Base-by-base conservation (phyloP, 768 basidiomycete genomes). In the Suillus luteus region DNA sequence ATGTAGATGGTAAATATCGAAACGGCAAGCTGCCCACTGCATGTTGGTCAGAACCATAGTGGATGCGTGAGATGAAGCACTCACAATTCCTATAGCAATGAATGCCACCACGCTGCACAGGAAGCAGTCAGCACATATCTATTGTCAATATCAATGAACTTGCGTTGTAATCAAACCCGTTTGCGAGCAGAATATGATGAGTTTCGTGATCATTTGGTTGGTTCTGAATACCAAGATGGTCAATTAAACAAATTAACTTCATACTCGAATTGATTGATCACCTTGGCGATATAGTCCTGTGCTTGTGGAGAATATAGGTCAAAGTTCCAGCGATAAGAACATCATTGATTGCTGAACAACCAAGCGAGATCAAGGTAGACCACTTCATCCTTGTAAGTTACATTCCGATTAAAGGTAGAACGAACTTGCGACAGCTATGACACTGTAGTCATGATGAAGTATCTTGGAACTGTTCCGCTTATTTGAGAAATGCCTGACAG, bases 111-210 rank as follows among this genome's bases (percentile, higher is more conserved):
- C 38, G 38, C 73, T 76, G 12, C 5, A 31, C 9, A 5, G 31
- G 35, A 0, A 55, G 38, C 1, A 11, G 41, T 68, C 1, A 72
- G 17, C 1, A 24, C 1, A 40, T 10, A 33, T 1, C 41, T 41
- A 5, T 11, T 22, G 27, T 27, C 8, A 58, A 46, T 60, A 15
- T 1, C 59, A 55, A 51, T 8, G 1, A 22, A 55, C 55, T 61
- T 55, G 65, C 73, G 73, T 55, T 11, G 75, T 74, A 46, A 73
- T 61, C 1, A 71, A 37, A 7, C 73, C 73, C 65, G 75, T 74
- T 24, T 74, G 75, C 22, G 69, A 64, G 12, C 35, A 65, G 62
- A 74, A 70, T 2, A 11, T 71, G 58, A 38, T 49, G 0, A 74
- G 48, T 22, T 35, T 71, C 40, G 61, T 35, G 41, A 76, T 43